Percentiles rank a stretch among this genome's conserved stretches.
These are phyloP conservation scores for Thraustotheca clavata DNA, from an alignment of 352 stramenopile genomes.

Conservation along the genomic window DNA sequence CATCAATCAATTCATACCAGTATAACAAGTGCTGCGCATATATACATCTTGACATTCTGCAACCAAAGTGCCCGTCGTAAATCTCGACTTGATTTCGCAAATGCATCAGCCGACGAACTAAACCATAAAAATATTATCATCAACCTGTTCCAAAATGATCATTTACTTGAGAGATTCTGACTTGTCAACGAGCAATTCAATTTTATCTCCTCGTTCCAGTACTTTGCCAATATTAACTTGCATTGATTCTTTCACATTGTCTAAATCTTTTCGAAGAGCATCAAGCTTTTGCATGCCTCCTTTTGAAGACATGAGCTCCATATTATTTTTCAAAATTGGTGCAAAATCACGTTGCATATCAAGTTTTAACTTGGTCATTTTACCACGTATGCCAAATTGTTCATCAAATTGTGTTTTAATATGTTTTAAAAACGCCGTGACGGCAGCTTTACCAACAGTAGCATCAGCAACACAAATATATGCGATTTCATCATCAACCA, in stretches of 20 bases:
- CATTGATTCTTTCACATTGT: constrained; percentile 67
- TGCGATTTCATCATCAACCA: constrained; percentile 71
- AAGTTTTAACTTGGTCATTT: constrained; percentile 81
- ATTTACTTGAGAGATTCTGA: constrained; percentile 77
- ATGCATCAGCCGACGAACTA: constrained; percentile 71
- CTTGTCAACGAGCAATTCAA: constrained; percentile 80
- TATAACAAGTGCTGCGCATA: constrained; percentile 58
- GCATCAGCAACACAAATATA: constrained; percentile 81
- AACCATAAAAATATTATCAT: background rate
- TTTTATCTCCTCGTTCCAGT: constrained; percentile 80
- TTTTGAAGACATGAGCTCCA: constrained; percentile 76
- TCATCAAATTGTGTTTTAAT: constrained; percentile 82
- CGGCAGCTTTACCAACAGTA: constrained; percentile 68
- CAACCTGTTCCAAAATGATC: background rate
- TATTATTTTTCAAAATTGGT: constrained; percentile 75
- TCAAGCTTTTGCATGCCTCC: constrained; percentile 67
- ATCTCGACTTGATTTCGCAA: constrained; percentile 74
- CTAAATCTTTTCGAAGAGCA: constrained; percentile 71
- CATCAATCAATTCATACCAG: constrained; percentile 32
- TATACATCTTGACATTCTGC: constrained; percentile 85
- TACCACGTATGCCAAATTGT: constrained; percentile 78
- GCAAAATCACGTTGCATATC: constrained; percentile 84
- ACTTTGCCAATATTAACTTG: constrained; percentile 83
- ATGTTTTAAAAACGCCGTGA: constrained; percentile 74
- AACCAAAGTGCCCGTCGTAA: constrained; percentile 75